phyloP scores from a whole-genome alignment of 78 protist genomes.

The Polysphondylium violaceum region DNA sequence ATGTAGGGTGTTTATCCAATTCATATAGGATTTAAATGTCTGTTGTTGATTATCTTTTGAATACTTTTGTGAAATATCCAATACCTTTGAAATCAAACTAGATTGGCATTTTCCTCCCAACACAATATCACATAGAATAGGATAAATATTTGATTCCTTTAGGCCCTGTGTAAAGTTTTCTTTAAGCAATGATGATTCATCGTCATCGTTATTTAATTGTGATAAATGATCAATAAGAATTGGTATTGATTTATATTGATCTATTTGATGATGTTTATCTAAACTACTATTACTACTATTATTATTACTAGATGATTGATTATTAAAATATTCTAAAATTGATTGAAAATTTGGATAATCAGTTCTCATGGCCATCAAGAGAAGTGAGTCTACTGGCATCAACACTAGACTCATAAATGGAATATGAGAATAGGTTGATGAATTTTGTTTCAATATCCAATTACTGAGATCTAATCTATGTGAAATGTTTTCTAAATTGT shows the following conservation, averaged over 20 bases:
- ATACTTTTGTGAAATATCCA: background rate
- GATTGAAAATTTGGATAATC: slow-evolving; percentile 51
- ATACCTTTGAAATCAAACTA: slow-evolving; percentile 25
- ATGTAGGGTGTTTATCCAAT: slow-evolving; percentile 28
- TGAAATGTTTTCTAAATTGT: slow-evolving; percentile 43
- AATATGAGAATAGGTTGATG: background rate
- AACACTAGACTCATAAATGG: slow-evolving; percentile 66
- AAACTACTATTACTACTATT: too few species aligned
- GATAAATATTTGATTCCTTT: slow-evolving; percentile 9
- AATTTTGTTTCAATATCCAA: slow-evolving; percentile 49
- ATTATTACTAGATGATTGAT: too few species aligned
- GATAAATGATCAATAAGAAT: background rate
- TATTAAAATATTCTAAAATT: background rate
- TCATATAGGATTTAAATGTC: slow-evolving; percentile 5
- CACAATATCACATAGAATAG: slow-evolving; percentile 48
- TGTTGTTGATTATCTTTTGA: background rate
- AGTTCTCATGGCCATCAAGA: slow-evolving; percentile 47
- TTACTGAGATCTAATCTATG: slow-evolving; percentile 38
- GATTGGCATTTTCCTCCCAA: slow-evolving; percentile 32
- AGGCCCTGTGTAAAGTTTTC: slow-evolving; percentile 13
- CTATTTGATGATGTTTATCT: slow-evolving; percentile 27
- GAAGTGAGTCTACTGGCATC: slow-evolving; percentile 67
- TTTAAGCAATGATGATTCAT: background rate
- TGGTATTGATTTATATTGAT: slow-evolving; percentile 47
- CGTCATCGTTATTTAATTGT: background rate